A percentile compares a stretch with the other conserved stretches of the same genome.
Evolutionary conservation across 1,284 basidiomycete genomes (phyloP).

Genomic region (Ganoderma boninense): DNA sequence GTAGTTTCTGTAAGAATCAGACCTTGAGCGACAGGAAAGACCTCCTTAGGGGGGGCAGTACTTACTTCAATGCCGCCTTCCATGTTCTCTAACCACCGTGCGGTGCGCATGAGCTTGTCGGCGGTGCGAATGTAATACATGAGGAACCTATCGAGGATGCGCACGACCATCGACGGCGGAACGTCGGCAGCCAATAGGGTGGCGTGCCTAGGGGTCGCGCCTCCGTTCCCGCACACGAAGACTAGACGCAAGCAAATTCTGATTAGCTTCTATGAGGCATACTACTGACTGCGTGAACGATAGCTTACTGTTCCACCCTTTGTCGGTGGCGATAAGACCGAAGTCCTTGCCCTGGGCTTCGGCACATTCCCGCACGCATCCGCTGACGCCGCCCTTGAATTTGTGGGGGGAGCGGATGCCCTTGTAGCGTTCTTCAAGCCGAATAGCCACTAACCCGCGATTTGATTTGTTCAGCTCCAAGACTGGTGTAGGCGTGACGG

Average conservation of each 20-base stretch:
- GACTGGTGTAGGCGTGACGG: no score
- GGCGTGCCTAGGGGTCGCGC: constrained; percentile 67
- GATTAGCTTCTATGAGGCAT: no score
- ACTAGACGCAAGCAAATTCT: no score
- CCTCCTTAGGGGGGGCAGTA: not conserved
- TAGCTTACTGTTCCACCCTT: constrained; percentile 67
- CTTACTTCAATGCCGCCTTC: constrained; percentile 73
- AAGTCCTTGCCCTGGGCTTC: constrained; percentile 84
- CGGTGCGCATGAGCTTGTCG: constrained; percentile 74
- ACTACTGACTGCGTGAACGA: not conserved
- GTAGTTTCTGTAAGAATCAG: constrained; percentile 53
- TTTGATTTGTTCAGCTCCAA: not conserved
- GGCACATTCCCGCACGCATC: constrained; percentile 79
- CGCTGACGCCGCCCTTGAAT: constrained; percentile 82
- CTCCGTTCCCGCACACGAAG: constrained; percentile 80
- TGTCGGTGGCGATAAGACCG: constrained; percentile 81
- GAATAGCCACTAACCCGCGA: constrained; percentile 62
- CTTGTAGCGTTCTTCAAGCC: constrained; percentile 79
- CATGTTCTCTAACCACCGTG: constrained; percentile 79
- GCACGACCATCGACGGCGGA: constrained; percentile 67
- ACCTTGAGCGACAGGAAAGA: not conserved
- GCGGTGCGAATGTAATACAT: constrained; percentile 81
- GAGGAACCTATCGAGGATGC: constrained; percentile 75
- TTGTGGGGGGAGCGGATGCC: constrained; percentile 81
- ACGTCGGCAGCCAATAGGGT: constrained; percentile 63